These are phyloP conservation scores for Acrocalymma vagum DNA, from an alignment of 2,329 filamentous ascomycete species.

Conservation along the genomic window DNA sequence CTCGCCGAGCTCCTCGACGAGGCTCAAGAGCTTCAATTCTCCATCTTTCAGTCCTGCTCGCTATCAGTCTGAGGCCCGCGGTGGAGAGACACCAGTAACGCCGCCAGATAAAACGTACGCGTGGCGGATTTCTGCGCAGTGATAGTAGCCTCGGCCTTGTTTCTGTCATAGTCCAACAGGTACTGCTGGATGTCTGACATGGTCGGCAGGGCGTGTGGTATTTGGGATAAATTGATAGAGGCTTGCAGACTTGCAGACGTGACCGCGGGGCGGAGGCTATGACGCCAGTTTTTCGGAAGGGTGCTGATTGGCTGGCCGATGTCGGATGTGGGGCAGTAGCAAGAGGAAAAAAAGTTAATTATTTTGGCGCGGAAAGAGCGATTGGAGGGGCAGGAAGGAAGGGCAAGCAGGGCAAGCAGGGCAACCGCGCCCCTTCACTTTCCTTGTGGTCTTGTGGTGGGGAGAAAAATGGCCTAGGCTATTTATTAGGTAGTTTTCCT, in stretches of 20 bases:
- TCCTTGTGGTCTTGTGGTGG: too few relatives aligned
- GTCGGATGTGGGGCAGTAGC: conserved; percentile 27
- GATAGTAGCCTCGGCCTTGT: conserved; percentile 54
- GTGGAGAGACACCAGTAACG: too few relatives aligned
- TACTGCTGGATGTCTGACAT: conserved; percentile 64
- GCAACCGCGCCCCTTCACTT: too few relatives aligned
- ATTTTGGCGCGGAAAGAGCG: conserved; percentile 2
- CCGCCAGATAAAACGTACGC: conserved; percentile 36
- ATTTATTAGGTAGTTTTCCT: too few relatives aligned
- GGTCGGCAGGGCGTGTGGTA: too few relatives aligned
- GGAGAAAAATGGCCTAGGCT: too few relatives aligned
- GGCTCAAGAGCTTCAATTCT: conserved; percentile 66
- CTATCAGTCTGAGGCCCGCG: conserved; percentile 25
- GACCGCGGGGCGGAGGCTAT: conserved; percentile 7
- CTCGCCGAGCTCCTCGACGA: conserved; percentile 71
- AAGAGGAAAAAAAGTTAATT: conserved; percentile 20
- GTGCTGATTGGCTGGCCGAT: conserved; percentile 27
- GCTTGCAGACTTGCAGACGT: too few relatives aligned
- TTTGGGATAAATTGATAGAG: conserved; percentile 6
- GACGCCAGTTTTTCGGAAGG: conserved; percentile 9
- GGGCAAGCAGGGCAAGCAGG: not conserved
- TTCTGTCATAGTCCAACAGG: conserved; percentile 59
- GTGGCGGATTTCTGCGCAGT: conserved; percentile 54
- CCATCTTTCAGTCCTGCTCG: conserved; percentile 65
- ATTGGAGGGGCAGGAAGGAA: not conserved